Evolutionary conservation across 2,329 filamentous ascomycete species (phyloP), one percentile per base, ranked within the genome.

Genomic region (Alternaria solani): DNA sequence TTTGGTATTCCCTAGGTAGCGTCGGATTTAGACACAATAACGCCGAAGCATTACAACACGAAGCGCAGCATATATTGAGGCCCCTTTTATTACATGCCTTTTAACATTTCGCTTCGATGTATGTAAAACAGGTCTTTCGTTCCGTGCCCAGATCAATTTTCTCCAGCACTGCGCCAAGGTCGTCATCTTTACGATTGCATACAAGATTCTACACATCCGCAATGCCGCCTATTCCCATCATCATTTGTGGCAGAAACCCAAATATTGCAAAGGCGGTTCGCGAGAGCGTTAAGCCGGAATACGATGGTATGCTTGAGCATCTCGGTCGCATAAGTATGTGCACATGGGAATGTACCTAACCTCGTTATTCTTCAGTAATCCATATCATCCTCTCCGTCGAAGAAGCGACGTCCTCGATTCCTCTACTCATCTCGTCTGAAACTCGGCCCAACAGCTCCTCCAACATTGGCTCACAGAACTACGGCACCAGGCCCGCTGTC

Each of bases 311-410:
- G 46, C 30, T 23, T 2, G 14, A 30, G 25, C 2, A 25, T 5
- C 6, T 7, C 4, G 46, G 4, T 9, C 18, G 0, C 25, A 16
- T 5, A 16, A 5, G 8, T 12, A 38, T 41, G 18, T 41, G 18
- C 16, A 0, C 5, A 1, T 1, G 4, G 12, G 36, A 18, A 54
- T n/a, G 2, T 39, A 2, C 34, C 55, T 57, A 46, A 56, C 12
- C 8, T 7, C 18, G 12, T 4, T 16, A 8, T 16, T 16, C 1
- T 8, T 23, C 41, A 64, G 64, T 59, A 20, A 59, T 62, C 41
- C 65, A 68, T 43, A 48, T 68, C 42, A 47, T 63, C 7, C 55
- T 64, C 51, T 54, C 63, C 11, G 43, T 57, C 2, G 52, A 65
- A 38, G 51, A 53, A 9, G 62, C 58, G 23, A 43, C 51, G 14